A percentile compares a stretch with the other conserved stretches of the same genome.
Evolutionary conservation across 768 basidiomycete species (phyloP).

Genomic region (Agrocybe pediades): DNA sequence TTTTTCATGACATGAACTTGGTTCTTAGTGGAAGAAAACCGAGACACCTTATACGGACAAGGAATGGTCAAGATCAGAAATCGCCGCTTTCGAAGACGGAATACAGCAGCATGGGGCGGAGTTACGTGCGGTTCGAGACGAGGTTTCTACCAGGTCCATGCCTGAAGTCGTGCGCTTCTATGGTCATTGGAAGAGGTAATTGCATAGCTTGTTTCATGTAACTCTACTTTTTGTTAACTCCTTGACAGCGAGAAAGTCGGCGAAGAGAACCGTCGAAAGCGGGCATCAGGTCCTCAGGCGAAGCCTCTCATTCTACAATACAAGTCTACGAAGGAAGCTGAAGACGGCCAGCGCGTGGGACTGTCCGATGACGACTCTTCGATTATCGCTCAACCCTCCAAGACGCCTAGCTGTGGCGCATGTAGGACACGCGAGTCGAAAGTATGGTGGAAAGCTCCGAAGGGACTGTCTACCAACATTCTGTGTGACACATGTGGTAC

Average conservation of each 20-base stretch:
- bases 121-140: constrained; percentile 75
- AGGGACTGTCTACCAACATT: constrained; percentile 73
- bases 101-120: constrained; percentile 76
- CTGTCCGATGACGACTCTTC: constrained; percentile 78
- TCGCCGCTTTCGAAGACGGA: constrained; percentile 75
- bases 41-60: constrained; percentile 69
- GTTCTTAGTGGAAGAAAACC: constrained; percentile 67
- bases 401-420: constrained; percentile 71
- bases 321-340: constrained; percentile 37
- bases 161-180: constrained; percentile 84
- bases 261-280: constrained; percentile 64
- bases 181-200: constrained; percentile 83
- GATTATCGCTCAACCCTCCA: constrained; percentile 58
- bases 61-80: constrained; percentile 71
- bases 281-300: constrained; percentile 35
- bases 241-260: constrained; percentile 60
- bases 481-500: constrained; percentile 87
- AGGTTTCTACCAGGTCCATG: constrained; percentile 68
- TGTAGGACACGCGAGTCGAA: constrained; percentile 81
- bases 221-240: constrained; percentile 7
- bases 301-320: constrained; percentile 39
- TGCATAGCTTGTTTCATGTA: constrained; percentile 11
- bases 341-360: constrained; percentile 48
- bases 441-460: constrained; percentile 92
- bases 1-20: background rate